Evolutionary conservation across 208 protist genomes (phyloP).

Genomic region (Tritrichomonas musculus): DNA sequence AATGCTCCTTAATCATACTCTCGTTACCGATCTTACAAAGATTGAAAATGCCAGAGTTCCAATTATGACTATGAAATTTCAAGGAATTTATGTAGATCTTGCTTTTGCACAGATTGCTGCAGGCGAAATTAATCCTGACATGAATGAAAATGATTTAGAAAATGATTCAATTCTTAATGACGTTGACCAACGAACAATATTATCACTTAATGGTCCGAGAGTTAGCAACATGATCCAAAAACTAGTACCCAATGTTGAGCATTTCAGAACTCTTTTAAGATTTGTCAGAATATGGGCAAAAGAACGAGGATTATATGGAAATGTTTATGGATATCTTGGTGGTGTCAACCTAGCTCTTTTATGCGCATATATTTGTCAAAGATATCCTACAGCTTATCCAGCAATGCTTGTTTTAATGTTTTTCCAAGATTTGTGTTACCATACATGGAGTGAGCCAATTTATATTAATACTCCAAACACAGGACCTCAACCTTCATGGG

Average conservation of each 20-base stretch:
- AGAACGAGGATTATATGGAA: not conserved
- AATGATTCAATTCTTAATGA: not conserved
- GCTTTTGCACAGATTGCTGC: not conserved
- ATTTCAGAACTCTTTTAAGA: not conserved
- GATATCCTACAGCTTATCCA: not conserved
- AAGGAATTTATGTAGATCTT: slow-evolving; percentile 30
- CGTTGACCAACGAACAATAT: not conserved
- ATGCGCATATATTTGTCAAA: not conserved
- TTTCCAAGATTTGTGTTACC: not conserved
- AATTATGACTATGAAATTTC: not conserved
- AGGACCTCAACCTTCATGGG: not conserved
- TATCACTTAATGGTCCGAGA: not conserved
- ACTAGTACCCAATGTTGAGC: not conserved
- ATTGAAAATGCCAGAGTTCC: slow-evolving; percentile 22
- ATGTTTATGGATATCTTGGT: slow-evolving; percentile 6
- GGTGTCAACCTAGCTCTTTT: slow-evolving; percentile 10
- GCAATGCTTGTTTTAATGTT: not conserved
- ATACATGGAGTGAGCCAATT: not conserved
- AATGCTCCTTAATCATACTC: not conserved
- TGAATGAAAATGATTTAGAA: not conserved
- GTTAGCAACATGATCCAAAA: not conserved
- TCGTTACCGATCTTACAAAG: not conserved
- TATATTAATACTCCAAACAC: not conserved
- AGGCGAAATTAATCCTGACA: not conserved
- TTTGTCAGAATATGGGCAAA: slow-evolving; percentile 22